Conservation (phyloP, 1,284 basidiomycete genomes). For the Sphaerobolus stellatus region DNA sequence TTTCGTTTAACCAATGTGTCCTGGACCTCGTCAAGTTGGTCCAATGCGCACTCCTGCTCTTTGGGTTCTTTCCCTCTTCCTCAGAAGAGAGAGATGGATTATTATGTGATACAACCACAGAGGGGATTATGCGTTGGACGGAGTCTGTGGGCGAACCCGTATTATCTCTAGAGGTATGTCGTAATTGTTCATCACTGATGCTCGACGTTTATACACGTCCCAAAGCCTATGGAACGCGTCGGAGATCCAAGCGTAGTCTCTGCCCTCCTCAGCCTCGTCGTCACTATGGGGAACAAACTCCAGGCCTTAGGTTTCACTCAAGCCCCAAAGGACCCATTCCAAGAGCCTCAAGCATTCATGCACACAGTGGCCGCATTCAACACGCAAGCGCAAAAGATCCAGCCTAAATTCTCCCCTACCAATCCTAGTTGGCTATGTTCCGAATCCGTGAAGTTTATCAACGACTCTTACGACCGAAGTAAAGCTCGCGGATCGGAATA, state of each 20-base stretch:
- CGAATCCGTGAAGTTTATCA: constrained; percentile 48
- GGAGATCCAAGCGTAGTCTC: constrained; percentile 70
- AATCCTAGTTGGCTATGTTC: constrained; percentile 19
- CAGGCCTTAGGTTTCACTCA: constrained; percentile 49
- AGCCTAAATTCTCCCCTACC: neutral
- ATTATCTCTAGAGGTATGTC: constrained; percentile 58
- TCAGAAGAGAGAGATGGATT: constrained; percentile 58
- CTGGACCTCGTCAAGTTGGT: constrained; percentile 72
- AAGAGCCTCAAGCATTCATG: constrained; percentile 58
- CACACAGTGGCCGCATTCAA: constrained; percentile 38
- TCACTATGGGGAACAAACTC: constrained; percentile 66
- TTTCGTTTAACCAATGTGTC: constrained; percentile 57
- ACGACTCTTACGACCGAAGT: constrained; percentile 48
- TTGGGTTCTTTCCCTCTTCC: constrained; percentile 55
- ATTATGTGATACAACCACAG: constrained; percentile 70
- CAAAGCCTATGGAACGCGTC: constrained; percentile 64
- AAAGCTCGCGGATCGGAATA: constrained; percentile 54
- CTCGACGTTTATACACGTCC: constrained; percentile 9
- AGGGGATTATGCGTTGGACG: constrained; percentile 67
- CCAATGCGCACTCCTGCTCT: constrained; percentile 66
- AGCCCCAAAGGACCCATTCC: constrained; percentile 73
- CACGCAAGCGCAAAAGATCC: constrained; percentile 1
- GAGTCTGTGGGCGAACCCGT: constrained; percentile 59
- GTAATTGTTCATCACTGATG: constrained; percentile 1
- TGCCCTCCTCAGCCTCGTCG: constrained; percentile 64